These are phyloP conservation scores for Pseudocercospora fijiensis DNA, from an alignment of 2,329 filamentous ascomycete genomes.

Conservation along the genomic window DNA sequence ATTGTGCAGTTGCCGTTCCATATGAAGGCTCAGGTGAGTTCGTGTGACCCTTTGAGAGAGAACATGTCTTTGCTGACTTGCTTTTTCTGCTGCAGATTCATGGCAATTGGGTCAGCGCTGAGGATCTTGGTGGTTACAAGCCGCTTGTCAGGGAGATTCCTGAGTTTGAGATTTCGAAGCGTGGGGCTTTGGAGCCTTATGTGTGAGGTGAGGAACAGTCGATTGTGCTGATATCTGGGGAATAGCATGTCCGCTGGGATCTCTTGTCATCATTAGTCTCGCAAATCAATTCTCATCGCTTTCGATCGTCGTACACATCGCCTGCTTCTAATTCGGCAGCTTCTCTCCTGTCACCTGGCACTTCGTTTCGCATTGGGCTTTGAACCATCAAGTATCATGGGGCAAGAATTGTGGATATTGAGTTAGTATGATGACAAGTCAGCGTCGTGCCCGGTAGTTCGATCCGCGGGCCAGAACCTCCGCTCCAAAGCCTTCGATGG, in stretches of 20 bases:
- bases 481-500: constrained; percentile 40
- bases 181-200: constrained; percentile 21
- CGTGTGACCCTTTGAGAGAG: not conserved
- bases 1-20: constrained; percentile 44
- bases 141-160: constrained; percentile 8
- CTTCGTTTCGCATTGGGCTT: not conserved
- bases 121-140: constrained; percentile 21
- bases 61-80: not conserved
- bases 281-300: not conserved
- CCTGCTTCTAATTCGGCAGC: not conserved
- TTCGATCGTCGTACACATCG: not conserved
- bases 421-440: constrained; percentile 38
- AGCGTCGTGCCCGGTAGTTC: constrained; percentile 25
- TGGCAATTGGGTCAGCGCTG: constrained; percentile 18
- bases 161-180: constrained; percentile 15
- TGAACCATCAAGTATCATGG: too few species aligned
- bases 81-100: constrained; percentile 9
- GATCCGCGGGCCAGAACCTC: constrained; percentile 26
- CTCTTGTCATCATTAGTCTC: not conserved
- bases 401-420: too few species aligned
- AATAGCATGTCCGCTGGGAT: not conserved
- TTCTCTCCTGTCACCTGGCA: not conserved
- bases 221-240: not conserved
- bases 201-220: constrained; percentile 1
- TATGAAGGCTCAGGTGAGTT: constrained; percentile 24